Percentiles rank a stretch among this genome's conserved stretches.
phyloP scores from a whole-genome alignment of 75 land plant genomes.

The Larix kaempferi region DNA sequence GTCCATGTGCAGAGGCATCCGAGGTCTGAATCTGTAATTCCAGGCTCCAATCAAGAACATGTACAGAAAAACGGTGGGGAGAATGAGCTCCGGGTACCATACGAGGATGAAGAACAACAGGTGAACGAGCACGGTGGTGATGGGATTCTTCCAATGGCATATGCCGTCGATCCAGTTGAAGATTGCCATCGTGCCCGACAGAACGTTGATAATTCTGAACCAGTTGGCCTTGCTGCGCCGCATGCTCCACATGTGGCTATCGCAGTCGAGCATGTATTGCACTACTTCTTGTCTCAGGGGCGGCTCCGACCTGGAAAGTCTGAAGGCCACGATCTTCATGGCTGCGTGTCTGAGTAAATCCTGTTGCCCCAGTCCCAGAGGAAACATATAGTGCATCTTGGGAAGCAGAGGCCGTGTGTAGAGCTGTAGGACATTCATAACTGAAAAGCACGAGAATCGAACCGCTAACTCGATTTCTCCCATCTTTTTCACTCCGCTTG shows the following conservation, averaged over 20 bases:
- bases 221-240: conserved; percentile 75
- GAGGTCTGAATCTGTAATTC: conserved; percentile 66
- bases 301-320: conserved; percentile 71
- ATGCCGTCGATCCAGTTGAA: conserved; percentile 74
- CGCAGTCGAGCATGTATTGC: conserved; percentile 62
- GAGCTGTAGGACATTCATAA: conserved; percentile 51
- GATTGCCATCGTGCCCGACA: conserved; percentile 57
- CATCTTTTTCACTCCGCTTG: conserved; percentile 81
- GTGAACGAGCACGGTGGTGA: conserved; percentile 85
- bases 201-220: conserved; percentile 52
- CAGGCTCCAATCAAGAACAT: conserved; percentile 77
- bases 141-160: conserved; percentile 68
- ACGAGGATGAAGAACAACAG: conserved; percentile 71
- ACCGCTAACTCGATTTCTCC: conserved; percentile 79
- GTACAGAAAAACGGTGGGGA: conserved; percentile 77
- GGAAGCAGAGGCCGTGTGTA: conserved; percentile 73
- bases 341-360: conserved; percentile 72
- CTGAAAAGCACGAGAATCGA: conserved; percentile 54
- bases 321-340: conserved; percentile 58
- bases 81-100: conserved; percentile 78
- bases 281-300: conserved; percentile 75
- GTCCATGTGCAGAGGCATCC: conserved; percentile 59
- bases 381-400: conserved; percentile 76
- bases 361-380: conserved; percentile 53
- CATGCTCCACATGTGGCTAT: conserved; percentile 75